Evolutionary conservation across 2,329 filamentous ascomycete species (phyloP), one percentile per base, ranked within the genome.

Genomic region (Bipolaris victoriae): DNA sequence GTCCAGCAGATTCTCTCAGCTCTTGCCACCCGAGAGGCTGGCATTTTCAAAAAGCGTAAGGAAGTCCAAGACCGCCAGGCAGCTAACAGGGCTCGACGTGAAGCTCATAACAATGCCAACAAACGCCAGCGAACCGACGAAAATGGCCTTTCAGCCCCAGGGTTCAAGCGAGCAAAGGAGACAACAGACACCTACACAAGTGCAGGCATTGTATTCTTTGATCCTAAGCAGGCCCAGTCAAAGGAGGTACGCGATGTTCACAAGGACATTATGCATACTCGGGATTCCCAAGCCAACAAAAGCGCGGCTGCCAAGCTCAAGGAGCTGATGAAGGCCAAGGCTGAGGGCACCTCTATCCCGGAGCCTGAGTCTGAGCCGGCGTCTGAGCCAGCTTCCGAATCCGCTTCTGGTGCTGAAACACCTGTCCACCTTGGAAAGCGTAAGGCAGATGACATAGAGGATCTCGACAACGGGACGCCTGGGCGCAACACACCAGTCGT

Each of bases 301-400:
- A 97, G 92, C 69, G 95, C 95, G 22, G 95, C 95, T 31, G 93
- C 91, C 60, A 90, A 90, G 18, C 80, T 99, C 49, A 96, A 90
- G 65, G 73, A 70, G 66, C 87, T 90, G 69, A 83, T 97, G 54
- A 85, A 92, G 71, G 80, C 77, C 26, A 75, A 75, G 60, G 75
- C 72, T 16, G 72, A 70, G 7, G 66, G 63, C 29, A 64, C 60
- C n/a, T 41, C 68, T 16, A 61, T 64, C 29, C 66, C 72, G 29
- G 62, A 74, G 24, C 48, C 69, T 39, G 68, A 66, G n/a, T 55
- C 65, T 33, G 67, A 41, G 10, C 29, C 52, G n/a, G 53, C 49
- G 13, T 52, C 48, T 11, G 58, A 60, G 47, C 37, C 57, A 22
- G 45, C 45, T 26, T 52, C 49, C 16, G 55, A 76, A 64, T 49